A percentile compares a stretch with the other conserved stretches of the same genome.
These are phyloP conservation scores for Begonia masoniana DNA, from an alignment of 306 rosid species.

Conservation along the genomic window DNA sequence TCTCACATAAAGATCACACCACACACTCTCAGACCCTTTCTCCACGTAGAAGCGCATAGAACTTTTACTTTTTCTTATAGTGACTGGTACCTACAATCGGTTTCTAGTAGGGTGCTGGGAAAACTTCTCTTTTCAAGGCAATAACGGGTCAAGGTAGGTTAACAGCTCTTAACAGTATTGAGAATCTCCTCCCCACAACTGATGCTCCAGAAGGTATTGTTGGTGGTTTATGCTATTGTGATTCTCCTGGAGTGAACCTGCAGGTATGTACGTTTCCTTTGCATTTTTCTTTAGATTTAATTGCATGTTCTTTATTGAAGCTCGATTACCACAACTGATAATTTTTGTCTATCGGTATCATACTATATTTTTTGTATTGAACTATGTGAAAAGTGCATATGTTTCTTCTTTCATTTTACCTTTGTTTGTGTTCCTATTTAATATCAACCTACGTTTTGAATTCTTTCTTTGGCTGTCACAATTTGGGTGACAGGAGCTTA, in stretches of 20 bases:
- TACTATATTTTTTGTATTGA: background rate
- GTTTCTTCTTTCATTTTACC: background rate
- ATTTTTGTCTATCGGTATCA: too few species aligned
- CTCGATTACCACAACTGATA: too few species aligned
- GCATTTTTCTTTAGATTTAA: too few species aligned
- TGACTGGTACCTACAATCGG: constrained; percentile 8
- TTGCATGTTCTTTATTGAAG: too few species aligned
- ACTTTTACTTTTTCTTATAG: too few species aligned
- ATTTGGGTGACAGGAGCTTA: constrained; percentile 50
- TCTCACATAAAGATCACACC: constrained; percentile 4
- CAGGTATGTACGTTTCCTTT: constrained; percentile 37
- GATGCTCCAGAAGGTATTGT: constrained; percentile 59
- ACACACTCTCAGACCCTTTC: too few species aligned
- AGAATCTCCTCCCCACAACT: constrained; percentile 41
- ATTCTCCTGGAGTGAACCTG: constrained; percentile 68
- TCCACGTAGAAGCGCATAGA: too few species aligned
- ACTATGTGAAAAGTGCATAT: background rate
- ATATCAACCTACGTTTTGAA: background rate
- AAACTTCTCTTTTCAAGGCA: constrained; percentile 87
- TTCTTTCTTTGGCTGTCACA: background rate
- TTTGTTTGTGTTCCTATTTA: background rate
- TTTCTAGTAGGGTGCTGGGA: constrained; percentile 75
- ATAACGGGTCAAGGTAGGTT: constrained; percentile 47
- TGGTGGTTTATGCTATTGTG: constrained; percentile 73
- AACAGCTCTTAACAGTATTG: constrained; percentile 30